These are phyloP conservation scores for Boletales sp. DNA, from an alignment of 768 basidiomycete genomes.

Conservation along the genomic window DNA sequence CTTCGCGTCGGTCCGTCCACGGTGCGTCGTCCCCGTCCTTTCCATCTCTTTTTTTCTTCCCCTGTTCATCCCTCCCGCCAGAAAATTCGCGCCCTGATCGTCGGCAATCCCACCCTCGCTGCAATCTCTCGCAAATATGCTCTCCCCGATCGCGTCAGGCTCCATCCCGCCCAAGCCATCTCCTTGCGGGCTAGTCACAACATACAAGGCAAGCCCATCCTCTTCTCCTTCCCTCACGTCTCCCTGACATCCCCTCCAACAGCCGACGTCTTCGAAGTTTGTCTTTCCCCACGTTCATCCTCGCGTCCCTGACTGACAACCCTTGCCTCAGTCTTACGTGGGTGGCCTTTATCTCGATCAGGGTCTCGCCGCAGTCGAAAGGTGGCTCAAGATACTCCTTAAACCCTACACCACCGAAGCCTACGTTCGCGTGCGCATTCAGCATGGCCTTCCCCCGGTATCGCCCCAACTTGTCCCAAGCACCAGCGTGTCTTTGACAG, in stretches of 20 bases:
- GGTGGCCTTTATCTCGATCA: conserved; percentile 76
- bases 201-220: conserved; percentile 57
- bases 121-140: conserved; percentile 65
- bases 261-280: conserved; percentile 82
- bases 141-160: conserved; percentile 55
- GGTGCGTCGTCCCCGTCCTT: conserved; percentile 21
- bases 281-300: conserved; percentile 5
- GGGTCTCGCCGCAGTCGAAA: conserved; percentile 51
- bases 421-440: conserved; percentile 58
- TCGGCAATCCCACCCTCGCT: conserved; percentile 71
- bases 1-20: conserved; percentile 77
- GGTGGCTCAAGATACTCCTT: conserved; percentile 64
- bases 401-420: conserved; percentile 59
- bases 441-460: conserved; percentile 57
- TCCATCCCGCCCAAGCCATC: conserved; percentile 72
- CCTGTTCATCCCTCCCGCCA: conserved; percentile 21
- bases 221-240: not conserved
- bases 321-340: conserved; percentile 56
- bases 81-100: conserved; percentile 78
- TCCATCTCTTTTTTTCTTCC: not conserved
- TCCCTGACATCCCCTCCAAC: conserved; percentile 1
- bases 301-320: conserved; percentile 1
- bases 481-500: conserved; percentile 12
- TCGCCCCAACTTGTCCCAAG: conserved; percentile 18
- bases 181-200: conserved; percentile 64